Evolutionary conservation across 192 early-diverging fungal species (phyloP), one percentile per base, ranked within the genome.

Genomic region (Coemansia sp.): DNA sequence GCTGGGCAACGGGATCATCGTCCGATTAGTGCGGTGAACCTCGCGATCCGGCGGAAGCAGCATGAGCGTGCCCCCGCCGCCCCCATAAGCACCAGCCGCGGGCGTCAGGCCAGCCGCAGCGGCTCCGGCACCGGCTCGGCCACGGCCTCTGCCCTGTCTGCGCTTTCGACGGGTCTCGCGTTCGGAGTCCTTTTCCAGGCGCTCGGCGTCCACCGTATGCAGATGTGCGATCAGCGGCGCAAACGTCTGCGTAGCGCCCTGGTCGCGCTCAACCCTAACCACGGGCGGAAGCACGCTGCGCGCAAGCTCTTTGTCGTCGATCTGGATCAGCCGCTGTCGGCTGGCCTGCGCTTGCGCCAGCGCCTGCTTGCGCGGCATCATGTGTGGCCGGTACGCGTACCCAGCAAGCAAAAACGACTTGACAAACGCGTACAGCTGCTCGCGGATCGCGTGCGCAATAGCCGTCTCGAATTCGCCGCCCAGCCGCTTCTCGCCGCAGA

Each of bases 401-500:
- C 93, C 93, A 0, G 92, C 85, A 31, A 94, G 80, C 28, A 94
- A 73, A 22, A 96, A 79, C 10, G 93, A 92, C 72, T 95, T 95
- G 32, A 85, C 87, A 74, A 89, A 93, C 4, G 86, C 86, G 64
- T 93, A 89, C 7, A 97, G 82, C 82, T 98, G 96, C 65, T 98
- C 96, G 17, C 95, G 85, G n/a, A 96, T 94, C 3, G 92, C 87
- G 72, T 96, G 95, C 2, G 95, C 90, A 38, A 95, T 93, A 0
- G 94, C 92, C 0, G 94, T 93, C 70, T 91, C 89, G 67, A 98
- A 98, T 84, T 96, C 96, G 25, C 90, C 87, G 32, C 88, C 85
- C 17, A 98, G 73, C 0, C 90, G 88, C 38, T 91, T 71, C 67
- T 98, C 96, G 0, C 75, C 69, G 18, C 87, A 87, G 8, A 96